A percentile compares a stretch with the other conserved stretches of the same genome.
These are phyloP conservation scores for Carpinus viminea DNA, from an alignment of 306 rosid species.

Conservation along the genomic window DNA sequence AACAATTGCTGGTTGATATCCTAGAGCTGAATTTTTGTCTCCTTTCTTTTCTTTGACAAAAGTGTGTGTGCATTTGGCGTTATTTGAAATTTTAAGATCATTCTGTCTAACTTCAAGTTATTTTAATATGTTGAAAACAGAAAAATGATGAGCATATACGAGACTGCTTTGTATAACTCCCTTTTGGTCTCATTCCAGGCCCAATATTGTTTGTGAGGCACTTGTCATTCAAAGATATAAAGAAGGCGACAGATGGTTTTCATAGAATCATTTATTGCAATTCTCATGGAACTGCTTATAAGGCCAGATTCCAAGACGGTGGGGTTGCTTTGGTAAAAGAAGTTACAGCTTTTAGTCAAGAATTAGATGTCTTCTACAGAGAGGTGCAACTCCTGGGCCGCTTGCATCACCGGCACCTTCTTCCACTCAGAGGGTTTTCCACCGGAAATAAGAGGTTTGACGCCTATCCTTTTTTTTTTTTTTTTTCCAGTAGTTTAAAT, in stretches of 20 bases:
- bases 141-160: not conserved
- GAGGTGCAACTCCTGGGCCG: slow-evolving; percentile 81
- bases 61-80: not conserved
- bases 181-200: slow-evolving; percentile 50
- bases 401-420: slow-evolving; percentile 93
- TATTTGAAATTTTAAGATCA: not conserved
- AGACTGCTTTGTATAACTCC: not conserved
- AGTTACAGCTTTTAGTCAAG: slow-evolving; percentile 46
- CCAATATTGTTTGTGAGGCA: slow-evolving; percentile 53
- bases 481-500: slow-evolving; percentile 4
- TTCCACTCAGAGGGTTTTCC: slow-evolving; percentile 77
- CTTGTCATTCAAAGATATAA: slow-evolving; percentile 65
- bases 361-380: slow-evolving; percentile 48
- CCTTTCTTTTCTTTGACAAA: not conserved
- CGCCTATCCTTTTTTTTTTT: slow-evolving; percentile 12
- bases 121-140: not conserved
- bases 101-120: not conserved
- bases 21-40: not conserved
- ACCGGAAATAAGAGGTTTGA: slow-evolving; percentile 62
- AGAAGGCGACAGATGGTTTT: slow-evolving; percentile 78
- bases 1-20: not conserved
- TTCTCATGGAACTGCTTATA: slow-evolving; percentile 60
- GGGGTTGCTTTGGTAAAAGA: slow-evolving; percentile 74
- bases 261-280: slow-evolving; percentile 57
- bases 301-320: slow-evolving; percentile 67